A percentile compares a stretch with the other conserved stretches of the same genome.
Conservation (phyloP, 2,329 filamentous ascomycete genomes). For the Fonsecaea multimorphosa region DNA sequence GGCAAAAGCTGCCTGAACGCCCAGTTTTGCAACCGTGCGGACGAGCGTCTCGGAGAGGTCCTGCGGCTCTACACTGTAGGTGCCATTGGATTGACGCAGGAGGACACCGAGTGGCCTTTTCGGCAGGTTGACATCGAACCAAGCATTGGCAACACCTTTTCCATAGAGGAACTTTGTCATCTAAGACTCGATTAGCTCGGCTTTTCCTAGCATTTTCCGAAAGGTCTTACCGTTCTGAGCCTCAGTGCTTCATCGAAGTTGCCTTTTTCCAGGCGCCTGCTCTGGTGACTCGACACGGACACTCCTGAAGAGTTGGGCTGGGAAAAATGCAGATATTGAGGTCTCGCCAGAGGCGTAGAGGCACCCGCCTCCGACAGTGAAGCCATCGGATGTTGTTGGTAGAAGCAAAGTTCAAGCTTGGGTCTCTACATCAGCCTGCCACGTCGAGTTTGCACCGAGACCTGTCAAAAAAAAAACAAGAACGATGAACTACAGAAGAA, state of each 20-base stretch:
- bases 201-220: constrained; percentile 24
- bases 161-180: constrained; percentile 43
- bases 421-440: constrained; percentile 29
- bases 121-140: constrained; percentile 36
- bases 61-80: constrained; percentile 52
- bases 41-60: constrained; percentile 48
- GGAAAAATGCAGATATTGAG: constrained; percentile 30
- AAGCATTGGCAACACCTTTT: constrained; percentile 41
- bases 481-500: constrained; percentile 10
- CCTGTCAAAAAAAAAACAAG: constrained; percentile 22
- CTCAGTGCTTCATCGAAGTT: constrained; percentile 41
- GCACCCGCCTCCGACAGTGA: constrained; percentile 25
- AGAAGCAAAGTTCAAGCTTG: constrained; percentile 36
- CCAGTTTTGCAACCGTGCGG: constrained; percentile 53
- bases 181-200: constrained; percentile 35
- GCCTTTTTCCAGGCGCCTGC: constrained; percentile 32
- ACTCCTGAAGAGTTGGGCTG: constrained; percentile 34
- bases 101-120: constrained; percentile 45
- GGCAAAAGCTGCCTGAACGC: constrained; percentile 56
- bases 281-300: constrained; percentile 26
- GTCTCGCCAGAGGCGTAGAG: constrained; percentile 27
- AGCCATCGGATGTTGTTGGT: constrained; percentile 27
- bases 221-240: constrained; percentile 39
- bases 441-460: constrained; percentile 25
- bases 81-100: constrained; percentile 48